A percentile compares a stretch with the other conserved stretches of the same genome.
phyloP scores from a whole-genome alignment of 2,329 filamentous ascomycete genomes.

The Colletotrichum sp. region DNA sequence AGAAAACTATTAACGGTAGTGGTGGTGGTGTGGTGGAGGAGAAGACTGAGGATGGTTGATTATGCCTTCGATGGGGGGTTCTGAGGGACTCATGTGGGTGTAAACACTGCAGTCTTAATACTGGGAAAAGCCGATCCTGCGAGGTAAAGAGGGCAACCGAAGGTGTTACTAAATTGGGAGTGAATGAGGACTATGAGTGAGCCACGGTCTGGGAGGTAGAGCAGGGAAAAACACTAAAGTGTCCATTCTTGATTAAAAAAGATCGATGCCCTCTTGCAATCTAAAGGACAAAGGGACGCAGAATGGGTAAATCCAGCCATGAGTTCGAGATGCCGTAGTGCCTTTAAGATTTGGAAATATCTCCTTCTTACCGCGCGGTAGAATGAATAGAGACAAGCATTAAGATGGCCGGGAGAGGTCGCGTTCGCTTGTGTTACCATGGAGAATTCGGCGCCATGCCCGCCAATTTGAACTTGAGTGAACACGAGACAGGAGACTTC shows the following conservation, averaged over 20 bases:
- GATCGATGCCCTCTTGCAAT: background rate
- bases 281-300: background rate
- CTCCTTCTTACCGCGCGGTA: background rate
- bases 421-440: background rate
- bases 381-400: background rate
- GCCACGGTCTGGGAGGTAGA: background rate
- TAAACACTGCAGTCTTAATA: background rate
- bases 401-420: background rate
- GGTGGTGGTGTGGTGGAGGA: no score
- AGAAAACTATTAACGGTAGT: no score
- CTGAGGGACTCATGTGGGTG: background rate
- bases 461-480: background rate
- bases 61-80: background rate
- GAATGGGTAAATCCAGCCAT: no score
- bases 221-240: background rate
- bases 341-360: no score
- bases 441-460: background rate
- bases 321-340: no score
- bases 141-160: background rate
- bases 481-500: background rate
- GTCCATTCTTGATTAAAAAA: background rate
- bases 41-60: no score
- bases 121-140: background rate
- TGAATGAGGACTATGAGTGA: background rate
- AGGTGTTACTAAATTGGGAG: background rate